Base-by-base conservation (phyloP, 257 asterid species). In the Haberlea rhodopensis region DNA sequence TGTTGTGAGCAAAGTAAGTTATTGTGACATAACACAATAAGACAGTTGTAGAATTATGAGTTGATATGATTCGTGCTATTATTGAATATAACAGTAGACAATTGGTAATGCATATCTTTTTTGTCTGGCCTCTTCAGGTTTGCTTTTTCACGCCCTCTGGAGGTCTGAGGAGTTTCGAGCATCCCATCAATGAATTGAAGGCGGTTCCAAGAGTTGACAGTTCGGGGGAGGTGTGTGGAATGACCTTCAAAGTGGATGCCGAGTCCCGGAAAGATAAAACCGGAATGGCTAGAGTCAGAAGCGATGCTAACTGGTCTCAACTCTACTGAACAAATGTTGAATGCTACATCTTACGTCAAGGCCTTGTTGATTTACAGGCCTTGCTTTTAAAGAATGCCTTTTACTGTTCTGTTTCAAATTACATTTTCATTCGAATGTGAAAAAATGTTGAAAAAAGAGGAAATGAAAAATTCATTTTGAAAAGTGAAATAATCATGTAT, bases 201-300 rank as follows among this genome's bases (percentile, higher is more conserved):
- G 80, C 97, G 0, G 94, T 92, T 48, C 98, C 96, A 1, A 89
- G 96, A 73, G 85, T 92, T 34, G 98, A 92, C 85, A 89, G 96
- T 71, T 85, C 92, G 0, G 98, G 98, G 0, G 95, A 89, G 66
- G 86, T 92, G 65, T 87, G 96, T 25, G 98, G 98, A 26, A 72
- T 89, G 16, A 84, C 81, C 48, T 92, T 92, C 59, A 87, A 87
- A 81, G 95, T 92, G 29, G 98, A 92, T 16, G 68, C 72, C 0
- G 95, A 85, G 21, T 62, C 96, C 3, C 80, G 80, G 76, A 91
- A 85, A 64, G 92, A 59, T 2, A 76, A 37, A 23, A 26, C 80
- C 1, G 94, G 91, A 43, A 87, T 92, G 85, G 95, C 95, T 26
- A 78, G 99, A 73, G 99, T 92, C 28, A 95, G 95, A 60, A 92